These are phyloP conservation scores for Fistulinella prunicolor DNA, from an alignment of 768 basidiomycete genomes.

Conservation along the genomic window DNA sequence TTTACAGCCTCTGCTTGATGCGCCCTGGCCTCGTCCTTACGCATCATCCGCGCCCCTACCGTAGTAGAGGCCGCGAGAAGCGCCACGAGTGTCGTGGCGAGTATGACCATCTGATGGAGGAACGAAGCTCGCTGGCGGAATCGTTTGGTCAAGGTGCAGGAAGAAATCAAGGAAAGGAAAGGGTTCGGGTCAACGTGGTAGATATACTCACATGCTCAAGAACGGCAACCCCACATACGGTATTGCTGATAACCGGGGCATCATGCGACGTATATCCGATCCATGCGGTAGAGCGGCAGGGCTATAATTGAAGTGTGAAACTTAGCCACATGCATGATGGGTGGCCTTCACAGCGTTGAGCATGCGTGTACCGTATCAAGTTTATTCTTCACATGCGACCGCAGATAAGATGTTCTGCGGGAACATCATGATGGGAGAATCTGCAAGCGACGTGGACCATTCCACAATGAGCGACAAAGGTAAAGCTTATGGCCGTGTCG, in stretches of 20 bases:
- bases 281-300: too few relatives aligned
- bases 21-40: conserved; percentile 42
- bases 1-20: conserved; percentile 49
- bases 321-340: background rate
- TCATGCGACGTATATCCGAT: background rate
- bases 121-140: background rate
- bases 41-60: conserved; percentile 21
- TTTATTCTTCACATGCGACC: background rate
- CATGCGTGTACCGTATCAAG: background rate
- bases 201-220: background rate
- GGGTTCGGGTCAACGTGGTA: background rate
- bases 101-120: conserved; percentile 11
- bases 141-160: background rate
- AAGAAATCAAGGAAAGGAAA: background rate
- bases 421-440: background rate
- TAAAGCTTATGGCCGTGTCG: too few relatives aligned
- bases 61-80: conserved; percentile 9
- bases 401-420: background rate
- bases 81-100: conserved; percentile 2
- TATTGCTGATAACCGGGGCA: background rate
- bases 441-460: too few relatives aligned
- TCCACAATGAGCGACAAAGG: too few relatives aligned
- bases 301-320: too few relatives aligned
- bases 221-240: background rate
- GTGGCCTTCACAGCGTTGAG: background rate